Base-by-base conservation (phyloP, 176 grass and related monocot genomes). In the Juncus inflexus region DNA sequence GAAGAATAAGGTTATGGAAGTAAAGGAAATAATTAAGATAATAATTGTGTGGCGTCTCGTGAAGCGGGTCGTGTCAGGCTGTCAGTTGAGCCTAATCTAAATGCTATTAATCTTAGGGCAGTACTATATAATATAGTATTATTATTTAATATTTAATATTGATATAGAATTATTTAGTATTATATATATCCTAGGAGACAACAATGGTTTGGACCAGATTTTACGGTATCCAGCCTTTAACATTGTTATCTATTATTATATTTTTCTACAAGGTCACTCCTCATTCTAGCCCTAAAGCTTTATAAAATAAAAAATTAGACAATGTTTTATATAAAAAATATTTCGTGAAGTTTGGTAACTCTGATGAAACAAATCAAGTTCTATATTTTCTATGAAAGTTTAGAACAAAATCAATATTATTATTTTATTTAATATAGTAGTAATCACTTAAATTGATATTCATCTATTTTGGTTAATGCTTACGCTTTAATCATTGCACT, bases 61-160 rank as follows among this genome's bases (percentile, higher is more conserved):
- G 54, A 14, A 71, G 57, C 9, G 67, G 54, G 13, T 71, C 51
- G 28, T 71, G 67, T 71, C 67, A 70, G 67, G n/a, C 10, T 71
- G 67, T 71, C 67, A 70, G 67, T 9, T 35, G 5, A 15, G 53
- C 37, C 52, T 56, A 43, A 70, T 70, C 52, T 39, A 70, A 55
- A 51, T 52, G 12, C 67, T 51, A 42, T 50, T 68, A 47, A 47
- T 47, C 6, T 47, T 6, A 47, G 43, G 9, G 43, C 9, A 47
- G 43, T 28, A 28, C 19, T 28, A 28, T 28, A 28, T 28, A 28
- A 28, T 28, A 28, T 28, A 28, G 19, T 28, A 28, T 12, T 52
- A 52, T 52, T 52, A 52, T 52, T 52, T 52, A 0, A 52, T 52
- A 57, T 5, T 57, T 57, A 57, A 13, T 57, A 13, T 57, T 57